phyloP scores from a whole-genome alignment of 2,329 filamentous ascomycete genomes.

The Pseudogymnoascus sp. region DNA sequence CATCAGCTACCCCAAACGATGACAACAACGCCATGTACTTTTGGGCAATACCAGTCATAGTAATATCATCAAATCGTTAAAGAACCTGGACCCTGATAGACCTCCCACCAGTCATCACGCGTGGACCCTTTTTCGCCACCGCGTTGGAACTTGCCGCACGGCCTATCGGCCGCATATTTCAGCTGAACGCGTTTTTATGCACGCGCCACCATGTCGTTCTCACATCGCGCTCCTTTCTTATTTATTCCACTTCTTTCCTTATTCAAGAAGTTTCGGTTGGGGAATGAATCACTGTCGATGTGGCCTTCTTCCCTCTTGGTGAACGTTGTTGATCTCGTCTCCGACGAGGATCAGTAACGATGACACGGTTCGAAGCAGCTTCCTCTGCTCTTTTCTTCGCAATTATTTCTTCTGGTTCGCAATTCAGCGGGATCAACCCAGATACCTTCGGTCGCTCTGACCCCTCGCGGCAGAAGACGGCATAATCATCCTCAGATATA shows the following conservation, averaged over 20 bases:
- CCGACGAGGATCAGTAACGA: neutral
- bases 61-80: conserved; percentile 4
- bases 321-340: neutral
- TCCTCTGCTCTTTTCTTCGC: neutral
- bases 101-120: neutral
- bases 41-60: neutral
- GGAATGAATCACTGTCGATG: neutral
- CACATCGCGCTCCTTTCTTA: neutral
- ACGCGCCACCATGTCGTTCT: neutral
- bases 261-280: neutral
- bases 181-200: neutral
- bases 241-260: neutral
- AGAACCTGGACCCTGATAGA: neutral
- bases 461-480: neutral
- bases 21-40: neutral
- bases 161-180: neutral
- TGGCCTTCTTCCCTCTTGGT: neutral
- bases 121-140: neutral
- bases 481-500: conserved; percentile 27
- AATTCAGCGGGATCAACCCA: neutral
- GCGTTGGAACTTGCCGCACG: neutral
- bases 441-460: neutral
- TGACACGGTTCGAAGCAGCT: neutral
- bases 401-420: neutral
- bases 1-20: neutral